Percentiles rank a stretch among this genome's conserved stretches.
Evolutionary conservation across 2,329 filamentous ascomycete genomes (phyloP).

Genomic region (Davidsoniella eucalypti): DNA sequence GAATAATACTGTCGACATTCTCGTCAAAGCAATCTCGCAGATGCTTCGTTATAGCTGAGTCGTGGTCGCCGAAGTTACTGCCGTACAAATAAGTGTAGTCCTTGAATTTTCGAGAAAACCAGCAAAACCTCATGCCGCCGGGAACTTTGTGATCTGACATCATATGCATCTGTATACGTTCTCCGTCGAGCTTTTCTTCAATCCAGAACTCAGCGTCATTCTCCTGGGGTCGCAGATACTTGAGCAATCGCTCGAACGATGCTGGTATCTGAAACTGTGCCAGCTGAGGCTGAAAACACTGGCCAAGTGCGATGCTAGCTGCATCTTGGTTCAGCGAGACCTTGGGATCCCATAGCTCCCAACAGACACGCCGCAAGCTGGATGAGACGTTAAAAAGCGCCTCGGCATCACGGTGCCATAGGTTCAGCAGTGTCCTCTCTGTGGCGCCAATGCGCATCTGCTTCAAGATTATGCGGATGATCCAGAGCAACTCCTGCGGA

Average conservation of each 20-base stretch:
- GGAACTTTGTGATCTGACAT: slow-evolving; percentile 46
- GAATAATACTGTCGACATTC: slow-evolving; percentile 68
- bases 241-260: slow-evolving; percentile 61
- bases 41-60: slow-evolving; percentile 64
- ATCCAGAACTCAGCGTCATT: slow-evolving; percentile 80
- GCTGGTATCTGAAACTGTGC: slow-evolving; percentile 79
- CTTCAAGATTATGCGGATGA: slow-evolving; percentile 81
- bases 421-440: slow-evolving; percentile 71
- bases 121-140: slow-evolving; percentile 60
- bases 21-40: slow-evolving; percentile 60
- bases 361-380: slow-evolving; percentile 78
- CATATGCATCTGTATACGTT: slow-evolving; percentile 96
- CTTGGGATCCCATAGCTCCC: slow-evolving; percentile 68
- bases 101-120: slow-evolving; percentile 93
- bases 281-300: slow-evolving; percentile 90
- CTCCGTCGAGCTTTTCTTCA: slow-evolving; percentile 92
- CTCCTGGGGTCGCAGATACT: slow-evolving; percentile 45
- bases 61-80: slow-evolving; percentile 53
- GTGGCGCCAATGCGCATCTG: slow-evolving; percentile 61
- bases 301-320: slow-evolving; percentile 65
- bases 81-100: slow-evolving; percentile 95
- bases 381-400: slow-evolving; percentile 78
- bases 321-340: slow-evolving; percentile 60
- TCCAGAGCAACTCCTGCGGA: slow-evolving; percentile 81
- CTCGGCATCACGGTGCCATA: slow-evolving; percentile 68